Evolutionary conservation across 2,329 filamentous ascomycete genomes (phyloP).

Genomic region (Clonostachys rosea): DNA sequence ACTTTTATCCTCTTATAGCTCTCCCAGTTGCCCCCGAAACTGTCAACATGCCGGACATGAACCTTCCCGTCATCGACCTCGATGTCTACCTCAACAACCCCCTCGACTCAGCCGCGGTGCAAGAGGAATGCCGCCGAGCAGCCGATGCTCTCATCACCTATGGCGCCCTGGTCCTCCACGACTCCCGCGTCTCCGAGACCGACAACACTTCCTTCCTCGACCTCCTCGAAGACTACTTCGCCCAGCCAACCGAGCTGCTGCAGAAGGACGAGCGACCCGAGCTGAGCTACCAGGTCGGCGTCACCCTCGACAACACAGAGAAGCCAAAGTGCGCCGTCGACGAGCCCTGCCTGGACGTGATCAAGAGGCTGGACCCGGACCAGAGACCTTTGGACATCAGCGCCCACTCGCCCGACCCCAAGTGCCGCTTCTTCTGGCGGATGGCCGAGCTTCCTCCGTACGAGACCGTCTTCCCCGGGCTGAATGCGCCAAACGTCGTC

Average conservation of each 20-base stretch:
- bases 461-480: constrained; percentile 46
- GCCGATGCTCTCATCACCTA: constrained; percentile 54
- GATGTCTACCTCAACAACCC: constrained; percentile 47
- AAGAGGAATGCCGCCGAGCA: constrained; percentile 47
- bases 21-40: too few species aligned
- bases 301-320: constrained; percentile 59
- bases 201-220: constrained; percentile 56
- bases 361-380: constrained; percentile 44
- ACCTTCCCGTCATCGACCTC: constrained; percentile 55
- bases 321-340: constrained; percentile 60
- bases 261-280: constrained; percentile 49
- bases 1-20: too few species aligned
- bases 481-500: constrained; percentile 51
- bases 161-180: constrained; percentile 55
- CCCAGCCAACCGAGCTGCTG: constrained; percentile 43
- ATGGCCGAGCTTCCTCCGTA: constrained; percentile 51
- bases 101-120: constrained; percentile 33
- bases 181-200: constrained; percentile 49
- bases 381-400: constrained; percentile 54
- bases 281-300: constrained; percentile 56
- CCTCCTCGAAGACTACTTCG: constrained; percentile 61
- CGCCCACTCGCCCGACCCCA: constrained; percentile 54
- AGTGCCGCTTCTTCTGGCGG: constrained; percentile 60
- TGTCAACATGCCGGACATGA: constrained; percentile 30
- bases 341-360: constrained; percentile 54